These are phyloP conservation scores for Nakazawaea wickerhamii DNA, from an alignment of 805 yeast genomes.

Conservation along the genomic window DNA sequence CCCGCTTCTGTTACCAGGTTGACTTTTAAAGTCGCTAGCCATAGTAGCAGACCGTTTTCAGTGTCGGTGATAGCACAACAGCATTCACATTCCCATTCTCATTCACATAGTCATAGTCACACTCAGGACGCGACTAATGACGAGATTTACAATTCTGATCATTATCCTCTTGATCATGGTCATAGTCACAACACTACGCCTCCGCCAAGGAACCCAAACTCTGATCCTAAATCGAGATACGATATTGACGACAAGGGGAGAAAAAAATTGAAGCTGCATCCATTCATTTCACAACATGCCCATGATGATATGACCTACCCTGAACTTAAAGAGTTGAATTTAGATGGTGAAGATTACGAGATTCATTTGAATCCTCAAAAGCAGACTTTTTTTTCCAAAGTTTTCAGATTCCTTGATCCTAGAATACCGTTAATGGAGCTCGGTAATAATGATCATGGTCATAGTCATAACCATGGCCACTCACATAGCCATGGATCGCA, in stretches of 20 bases:
- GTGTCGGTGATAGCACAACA: not conserved
- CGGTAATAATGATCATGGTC: slow-evolving; percentile 16
- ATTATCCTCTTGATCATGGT: slow-evolving; percentile 2
- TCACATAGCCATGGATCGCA: slow-evolving; percentile 35
- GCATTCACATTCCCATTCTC: slow-evolving; percentile 22
- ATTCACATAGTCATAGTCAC: slow-evolving; percentile 25
- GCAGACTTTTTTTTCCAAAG: slow-evolving; percentile 18
- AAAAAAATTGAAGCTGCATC: slow-evolving; percentile 12
- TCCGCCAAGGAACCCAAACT: slow-evolving; percentile 6
- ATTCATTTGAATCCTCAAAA: slow-evolving; percentile 20
- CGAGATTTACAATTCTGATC: slow-evolving; percentile 1
- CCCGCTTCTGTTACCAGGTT: not conserved
- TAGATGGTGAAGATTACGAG: slow-evolving; percentile 24
- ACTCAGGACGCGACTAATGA: slow-evolving; percentile 4
- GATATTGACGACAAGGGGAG: slow-evolving; percentile 11
- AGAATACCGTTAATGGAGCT: slow-evolving; percentile 24
- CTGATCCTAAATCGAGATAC: slow-evolving; percentile 10
- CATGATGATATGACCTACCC: slow-evolving; percentile 19
- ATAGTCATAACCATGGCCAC: slow-evolving; percentile 22
- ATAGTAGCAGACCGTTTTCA: slow-evolving; percentile 2
- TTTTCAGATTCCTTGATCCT: slow-evolving; percentile 28
- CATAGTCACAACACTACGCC: slow-evolving; percentile 12
- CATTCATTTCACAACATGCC: slow-evolving; percentile 11
- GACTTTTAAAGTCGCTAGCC: not conserved
- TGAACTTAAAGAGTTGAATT: slow-evolving; percentile 22